phyloP scores from a whole-genome alignment of 805 yeast species.

The Ogataea thermomethanolica region DNA sequence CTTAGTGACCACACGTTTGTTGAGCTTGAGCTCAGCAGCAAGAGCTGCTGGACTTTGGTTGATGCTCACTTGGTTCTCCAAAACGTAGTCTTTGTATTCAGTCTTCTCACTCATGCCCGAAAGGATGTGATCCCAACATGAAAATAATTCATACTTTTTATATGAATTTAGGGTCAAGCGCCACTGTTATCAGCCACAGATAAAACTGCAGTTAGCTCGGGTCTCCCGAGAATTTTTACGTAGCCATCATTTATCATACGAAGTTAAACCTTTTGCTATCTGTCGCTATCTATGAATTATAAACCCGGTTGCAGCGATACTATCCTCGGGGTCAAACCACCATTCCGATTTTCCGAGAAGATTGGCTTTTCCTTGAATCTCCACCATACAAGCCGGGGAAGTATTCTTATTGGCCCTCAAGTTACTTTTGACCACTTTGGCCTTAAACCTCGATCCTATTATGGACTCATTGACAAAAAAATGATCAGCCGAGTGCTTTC shows the following conservation, averaged over 20 bases:
- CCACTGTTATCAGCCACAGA: no score
- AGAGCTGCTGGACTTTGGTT: constrained; percentile 15
- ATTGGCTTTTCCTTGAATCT: constrained; percentile 26
- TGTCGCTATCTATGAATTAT: constrained; percentile 15
- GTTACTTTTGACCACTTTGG: constrained; percentile 16
- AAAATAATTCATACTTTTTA: no score
- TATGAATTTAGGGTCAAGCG: no score
- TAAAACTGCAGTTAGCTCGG: no score
- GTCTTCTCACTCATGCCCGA: neutral
- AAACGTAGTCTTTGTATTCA: neutral
- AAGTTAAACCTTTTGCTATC: neutral
- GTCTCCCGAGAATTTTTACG: no score
- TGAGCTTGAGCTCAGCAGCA: constrained; percentile 17
- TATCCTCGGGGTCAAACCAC: constrained; percentile 24
- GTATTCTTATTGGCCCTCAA: constrained; percentile 19
- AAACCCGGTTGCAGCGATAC: constrained; percentile 21
- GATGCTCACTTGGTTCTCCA: neutral
- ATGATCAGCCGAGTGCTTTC: constrained; percentile 3
- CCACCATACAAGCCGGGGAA: constrained; percentile 22
- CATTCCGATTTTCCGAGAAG: constrained; percentile 24
- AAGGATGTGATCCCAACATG: no score
- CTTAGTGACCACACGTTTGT: constrained; percentile 21
- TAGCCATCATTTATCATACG: neutral
- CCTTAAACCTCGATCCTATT: constrained; percentile 24
- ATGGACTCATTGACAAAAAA: constrained; percentile 25